Base-by-base conservation (phyloP, 2,329 filamentous ascomycete genomes). In the Colletotrichum sp. region DNA sequence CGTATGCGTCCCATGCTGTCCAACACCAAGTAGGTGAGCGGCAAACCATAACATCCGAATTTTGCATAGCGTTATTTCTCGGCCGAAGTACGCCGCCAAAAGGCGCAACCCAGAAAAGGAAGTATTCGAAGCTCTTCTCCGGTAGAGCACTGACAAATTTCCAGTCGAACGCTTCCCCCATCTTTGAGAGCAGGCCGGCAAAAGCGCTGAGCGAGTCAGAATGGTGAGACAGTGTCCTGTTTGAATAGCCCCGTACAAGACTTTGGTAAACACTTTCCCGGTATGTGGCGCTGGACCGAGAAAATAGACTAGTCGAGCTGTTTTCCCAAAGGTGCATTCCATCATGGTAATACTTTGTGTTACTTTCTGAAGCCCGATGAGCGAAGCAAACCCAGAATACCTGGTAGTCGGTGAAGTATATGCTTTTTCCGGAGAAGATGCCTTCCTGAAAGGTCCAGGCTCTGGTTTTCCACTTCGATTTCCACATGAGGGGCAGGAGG, bases 1-100 rank as follows among this genome's bases (percentile, higher is more conserved):
- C 49, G 9, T 55, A 34, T 1, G 24, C 44, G 1, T n/a, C 34
- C 60, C 69, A 71, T 5, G 69, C 59, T 5, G 69, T 71, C 69
- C 69, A 71, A n/a, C 69, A 71, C 60, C 69, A 71, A 12, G 69
- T 65, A 10, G 69, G 60, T 3, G 32, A 65, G 28, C 32, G 28
- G 44, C 59, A 57, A 13, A n/a, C 4, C 36, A 8, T 8, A 1
- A 0, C 3, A n/a, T 34, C 39, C 7, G 59, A 59, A 0, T 13
- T 6, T 5, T 28, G 8, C 2, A 1, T 8, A 0, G 26, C 13
- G 2, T 15, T 6, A 3, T 16, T 3, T 10, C 26, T 28, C 10
- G 59, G 13, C 1, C 63, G 28, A 36, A 70, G 34, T 32, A 21
- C 12, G 4, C 34, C 8, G 10, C 18, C 12, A 6, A 2, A 36